Evolutionary conservation across 192 early-diverging fungal species (phyloP), one percentile per base, ranked within the genome.

Genomic region (Ambispora gerdemannii): DNA sequence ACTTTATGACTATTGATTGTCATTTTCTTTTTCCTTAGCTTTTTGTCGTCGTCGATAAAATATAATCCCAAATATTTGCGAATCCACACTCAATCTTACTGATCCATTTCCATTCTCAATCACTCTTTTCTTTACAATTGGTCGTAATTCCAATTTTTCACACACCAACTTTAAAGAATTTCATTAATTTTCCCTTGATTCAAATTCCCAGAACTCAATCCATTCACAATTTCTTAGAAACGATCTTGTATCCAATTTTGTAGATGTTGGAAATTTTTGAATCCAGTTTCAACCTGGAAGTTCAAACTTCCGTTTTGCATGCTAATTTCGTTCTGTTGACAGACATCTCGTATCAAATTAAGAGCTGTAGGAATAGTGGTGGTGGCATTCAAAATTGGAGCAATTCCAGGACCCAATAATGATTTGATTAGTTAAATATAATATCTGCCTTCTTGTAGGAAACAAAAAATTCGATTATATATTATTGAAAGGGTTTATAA

Each of bases 371-470:
- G 19, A 13, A 13, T 10, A 28, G 67, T 56, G 2, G n/a, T n/a
- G n/a, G 56, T 56, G 0, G 52, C 2, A 3, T 58, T 2, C 10
- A 69, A 52, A 15, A 56, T 1, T 4, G 52, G 67, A 17, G n/a
- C 33, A 1, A 69, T 24, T 4, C 3, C 0, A 7, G 31, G 52
- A 11, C 49, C 67, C n/a, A 58, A 27, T n/a, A 38, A 36, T 34
- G 28, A 2, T 35, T 33, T 28, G 22, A 56, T 34, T 10, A 69
- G 36, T 56, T 69, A 11, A 69, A 69, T 3, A 31, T 53, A 13
- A 69, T 38, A 11, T 22, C 56, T 11, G 32, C 67, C 2, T 22
- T 27, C 53, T 50, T 69, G 24, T 68, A 36, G 13, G 53, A 33
- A 28, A 65, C 2, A 64, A 50, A 13, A 47, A 47, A 43, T 27